These are phyloP conservation scores for Rhodotorula kratochvilovae DNA, from an alignment of 768 basidiomycete genomes.

Conservation along the genomic window DNA sequence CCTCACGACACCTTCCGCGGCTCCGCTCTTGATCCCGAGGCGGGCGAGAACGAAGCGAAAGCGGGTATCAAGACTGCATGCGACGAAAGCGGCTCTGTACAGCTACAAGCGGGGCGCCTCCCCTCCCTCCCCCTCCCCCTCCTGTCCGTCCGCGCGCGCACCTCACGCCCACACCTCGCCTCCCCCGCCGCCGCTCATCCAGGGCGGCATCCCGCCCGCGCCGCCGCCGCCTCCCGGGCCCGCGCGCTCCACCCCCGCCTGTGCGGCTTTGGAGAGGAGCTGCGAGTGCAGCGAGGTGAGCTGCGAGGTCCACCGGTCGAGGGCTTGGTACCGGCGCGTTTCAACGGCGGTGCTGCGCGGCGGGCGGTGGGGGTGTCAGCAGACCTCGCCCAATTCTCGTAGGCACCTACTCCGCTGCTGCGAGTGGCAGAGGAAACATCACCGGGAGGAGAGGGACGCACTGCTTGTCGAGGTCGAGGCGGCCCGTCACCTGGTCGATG, in stretches of 20 bases:
- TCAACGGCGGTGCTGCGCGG: conserved; percentile 70
- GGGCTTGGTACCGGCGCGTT: conserved; percentile 74
- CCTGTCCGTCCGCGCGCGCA: not conserved
- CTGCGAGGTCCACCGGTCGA: conserved; percentile 77
- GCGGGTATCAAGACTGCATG: no score
- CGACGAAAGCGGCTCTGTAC: not conserved
- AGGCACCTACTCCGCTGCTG: not conserved
- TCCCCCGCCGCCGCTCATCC: not conserved
- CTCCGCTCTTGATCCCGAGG: no score
- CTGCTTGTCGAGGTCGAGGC: conserved; percentile 62
- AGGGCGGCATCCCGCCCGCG: not conserved
- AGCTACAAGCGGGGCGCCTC: not conserved
- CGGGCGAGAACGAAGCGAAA: no score
- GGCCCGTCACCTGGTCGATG: conserved; percentile 93
- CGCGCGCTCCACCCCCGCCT: conserved; percentile 26
- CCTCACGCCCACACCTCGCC: not conserved
- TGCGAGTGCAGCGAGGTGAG: conserved; percentile 70
- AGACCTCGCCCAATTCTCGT: not conserved
- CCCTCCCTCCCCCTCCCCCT: not conserved
- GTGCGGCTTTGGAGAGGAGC: conserved; percentile 61
- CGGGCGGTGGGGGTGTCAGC: not conserved
- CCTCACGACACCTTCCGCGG: no score
- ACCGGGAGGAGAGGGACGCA: conserved; percentile 23
- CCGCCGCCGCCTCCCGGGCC: not conserved
- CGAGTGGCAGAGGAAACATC: not conserved